Evolutionary conservation across 2,329 filamentous ascomycete genomes (phyloP).

Genomic region (Stachybotrys chlorohalonatus): DNA sequence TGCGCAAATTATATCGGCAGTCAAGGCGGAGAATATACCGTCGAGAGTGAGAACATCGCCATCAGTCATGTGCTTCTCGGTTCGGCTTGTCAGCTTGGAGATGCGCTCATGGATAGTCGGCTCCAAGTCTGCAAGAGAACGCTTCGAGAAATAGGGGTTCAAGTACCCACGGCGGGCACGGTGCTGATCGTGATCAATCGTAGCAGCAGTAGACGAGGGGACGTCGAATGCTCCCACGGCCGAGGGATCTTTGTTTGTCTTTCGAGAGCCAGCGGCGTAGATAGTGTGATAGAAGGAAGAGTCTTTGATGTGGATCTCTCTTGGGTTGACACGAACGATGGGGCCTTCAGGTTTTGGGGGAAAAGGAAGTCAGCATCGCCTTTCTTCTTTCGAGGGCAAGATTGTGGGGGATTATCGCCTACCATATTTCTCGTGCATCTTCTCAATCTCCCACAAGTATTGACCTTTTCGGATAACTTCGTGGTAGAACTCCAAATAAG

Average conservation of each 20-base stretch:
- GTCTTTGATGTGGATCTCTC: conserved; percentile 20
- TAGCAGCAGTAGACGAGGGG: conserved; percentile 3
- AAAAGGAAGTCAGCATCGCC: neutral
- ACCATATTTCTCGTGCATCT: conserved; percentile 20
- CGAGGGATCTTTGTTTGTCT: conserved; percentile 3
- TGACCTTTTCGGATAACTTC: conserved; percentile 12
- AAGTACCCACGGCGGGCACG: conserved; percentile 6
- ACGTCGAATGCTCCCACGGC: conserved; percentile 3
- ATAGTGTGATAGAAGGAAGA: conserved; percentile 14
- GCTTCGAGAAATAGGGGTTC: conserved; percentile 15
- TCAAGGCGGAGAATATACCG: conserved; percentile 8
- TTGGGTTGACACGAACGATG: conserved; percentile 22
- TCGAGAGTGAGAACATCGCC: conserved; percentile 5
- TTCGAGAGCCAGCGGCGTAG: conserved; percentile 9
- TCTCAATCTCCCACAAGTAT: conserved; percentile 14
- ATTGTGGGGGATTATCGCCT: neutral
- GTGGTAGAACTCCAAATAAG: conserved; percentile 18
- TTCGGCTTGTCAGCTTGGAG: conserved; percentile 2
- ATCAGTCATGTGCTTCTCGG: neutral
- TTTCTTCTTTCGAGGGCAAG: neutral
- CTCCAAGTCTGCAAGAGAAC: conserved; percentile 7
- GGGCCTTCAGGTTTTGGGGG: conserved; percentile 10
- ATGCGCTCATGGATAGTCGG: conserved; percentile 9
- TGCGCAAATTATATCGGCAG: conserved; percentile 9
- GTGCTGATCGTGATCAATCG: conserved; percentile 7